Conservation (phyloP, 495 filamentous ascomycete genomes). For the Friedmanniomyces endolithicus region DNA sequence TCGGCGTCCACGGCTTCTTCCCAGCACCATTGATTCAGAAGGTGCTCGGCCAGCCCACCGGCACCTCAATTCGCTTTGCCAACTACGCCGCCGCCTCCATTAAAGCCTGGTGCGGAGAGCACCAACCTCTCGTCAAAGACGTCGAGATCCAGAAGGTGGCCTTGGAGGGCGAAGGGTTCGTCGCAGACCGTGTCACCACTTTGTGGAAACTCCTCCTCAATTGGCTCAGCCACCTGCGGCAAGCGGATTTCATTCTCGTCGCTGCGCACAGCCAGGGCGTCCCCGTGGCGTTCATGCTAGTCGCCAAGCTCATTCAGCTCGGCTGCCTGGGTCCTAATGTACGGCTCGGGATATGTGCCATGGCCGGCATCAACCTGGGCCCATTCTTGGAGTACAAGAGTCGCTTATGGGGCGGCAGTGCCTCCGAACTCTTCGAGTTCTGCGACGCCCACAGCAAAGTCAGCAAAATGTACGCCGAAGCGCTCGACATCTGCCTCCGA, state of each 20-base stretch:
- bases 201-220: conserved; percentile 91
- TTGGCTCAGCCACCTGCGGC: conserved; percentile 82
- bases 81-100: conserved; percentile 78
- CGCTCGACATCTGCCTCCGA: conserved; percentile 55
- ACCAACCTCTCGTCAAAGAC: conserved; percentile 40
- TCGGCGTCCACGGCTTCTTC: conserved; percentile 91
- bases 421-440: conserved; percentile 88
- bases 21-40: conserved; percentile 72
- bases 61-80: conserved; percentile 87
- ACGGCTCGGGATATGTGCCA: conserved; percentile 71
- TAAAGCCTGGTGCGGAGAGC: conserved; percentile 59
- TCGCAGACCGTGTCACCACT: conserved; percentile 74
- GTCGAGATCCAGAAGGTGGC: conserved; percentile 79
- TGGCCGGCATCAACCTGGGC: conserved; percentile 90
- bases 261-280: conserved; percentile 94
- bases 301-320: conserved; percentile 76
- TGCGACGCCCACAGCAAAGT: conserved; percentile 64
- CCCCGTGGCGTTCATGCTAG: conserved; percentile 83
- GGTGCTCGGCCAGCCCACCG: conserved; percentile 86
- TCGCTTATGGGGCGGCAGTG: conserved; percentile 71
- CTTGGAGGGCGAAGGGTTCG: conserved; percentile 94
- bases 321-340: conserved; percentile 53
- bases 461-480: conserved; percentile 65
- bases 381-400: conserved; percentile 82
- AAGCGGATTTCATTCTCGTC: conserved; percentile 77